Base-by-base conservation (phyloP, 78 protist species). In the Paratrimastix pyriformis region DNA sequence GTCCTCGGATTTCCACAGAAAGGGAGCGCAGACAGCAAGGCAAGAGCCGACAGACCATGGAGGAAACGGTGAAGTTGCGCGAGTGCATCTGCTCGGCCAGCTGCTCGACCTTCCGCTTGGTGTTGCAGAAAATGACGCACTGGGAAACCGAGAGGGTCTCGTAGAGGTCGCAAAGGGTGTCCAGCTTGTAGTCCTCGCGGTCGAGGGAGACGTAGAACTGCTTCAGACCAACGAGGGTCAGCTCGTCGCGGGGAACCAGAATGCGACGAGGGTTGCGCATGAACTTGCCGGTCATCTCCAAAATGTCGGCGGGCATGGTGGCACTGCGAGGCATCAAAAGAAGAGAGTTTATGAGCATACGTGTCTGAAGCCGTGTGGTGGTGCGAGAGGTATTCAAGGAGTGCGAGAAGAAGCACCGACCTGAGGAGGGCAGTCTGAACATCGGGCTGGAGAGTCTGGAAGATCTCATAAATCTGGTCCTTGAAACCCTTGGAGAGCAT, bases 81-180 rank as follows among this genome's bases (percentile, higher is more conserved):
- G 40, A 77, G 30, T 72, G 57, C 91, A 97, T 74, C 85, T 86
- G 68, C 75, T 85, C 85, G 15, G 96, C 81, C 33, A 97, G 84
- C 90, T 84, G 88, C 37, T 95, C 97, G 65, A 94, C 99, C 86
- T 91, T 84, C 65, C 88, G 74, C 33, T 93, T 82, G 37, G 93
- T 89, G 94, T 95, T 95, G 87, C 90, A 72, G 84, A 91, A 95
- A 80, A 95, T 93, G 72, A 95, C 95, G 54, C 79, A 58, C 76
- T 92, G 94, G 11, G 87, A 84, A 35, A 90, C 84, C 1, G 73
- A 26, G 15, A 90, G 64, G 42, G 79, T 80, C 4, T 79, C 79
- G 79, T 85, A 93, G 2, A 93, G 40, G 46, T 88, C 92, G 2
- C 39, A 26, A 7, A 93, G 81, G 15, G 80, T 72, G 29, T 79